Evolutionary conservation across 2,329 filamentous ascomycete species (phyloP).

Genomic region (Rachicladosporium sp.): DNA sequence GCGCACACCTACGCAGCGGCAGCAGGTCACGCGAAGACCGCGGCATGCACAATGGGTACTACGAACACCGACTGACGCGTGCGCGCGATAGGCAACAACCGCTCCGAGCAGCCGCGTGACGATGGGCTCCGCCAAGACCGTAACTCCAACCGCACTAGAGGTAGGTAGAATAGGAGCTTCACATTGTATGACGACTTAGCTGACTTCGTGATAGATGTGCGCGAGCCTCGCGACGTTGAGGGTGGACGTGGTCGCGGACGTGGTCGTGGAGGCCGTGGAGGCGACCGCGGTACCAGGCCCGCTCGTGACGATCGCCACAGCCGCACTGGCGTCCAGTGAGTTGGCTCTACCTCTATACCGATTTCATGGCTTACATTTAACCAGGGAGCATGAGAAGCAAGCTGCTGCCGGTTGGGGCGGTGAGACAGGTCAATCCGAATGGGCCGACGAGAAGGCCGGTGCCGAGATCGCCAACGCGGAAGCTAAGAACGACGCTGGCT

Average conservation of each 20-base stretch:
- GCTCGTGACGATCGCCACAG: constrained; percentile 50
- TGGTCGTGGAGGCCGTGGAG: constrained; percentile 41
- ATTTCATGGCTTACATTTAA: constrained; percentile 12
- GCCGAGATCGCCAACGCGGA: constrained; percentile 80
- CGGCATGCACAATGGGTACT: too few relatives aligned
- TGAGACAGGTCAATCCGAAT: constrained; percentile 60
- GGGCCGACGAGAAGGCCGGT: constrained; percentile 82
- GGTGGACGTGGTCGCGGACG: constrained; percentile 37
- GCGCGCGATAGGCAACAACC: constrained; percentile 49
- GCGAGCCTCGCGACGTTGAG: constrained; percentile 30
- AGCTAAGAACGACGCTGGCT: constrained; percentile 52
- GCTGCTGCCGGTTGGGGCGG: constrained; percentile 82
- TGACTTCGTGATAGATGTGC: constrained; percentile 10
- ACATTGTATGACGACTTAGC: not conserved
- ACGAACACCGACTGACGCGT: too few relatives aligned
- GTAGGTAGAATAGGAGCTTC: constrained; percentile 14
- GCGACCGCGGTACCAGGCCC: constrained; percentile 34
- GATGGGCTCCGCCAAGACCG: constrained; percentile 46
- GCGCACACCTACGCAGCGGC: too few relatives aligned
- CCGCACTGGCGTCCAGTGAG: constrained; percentile 47
- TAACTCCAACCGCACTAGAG: constrained; percentile 26
- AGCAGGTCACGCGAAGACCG: too few relatives aligned
- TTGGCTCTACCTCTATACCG: constrained; percentile 1
- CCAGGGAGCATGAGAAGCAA: constrained; percentile 72
- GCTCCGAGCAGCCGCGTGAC: constrained; percentile 57